These are phyloP conservation scores for Trametes punicea DNA, from an alignment of 768 basidiomycete genomes.

Conservation along the genomic window DNA sequence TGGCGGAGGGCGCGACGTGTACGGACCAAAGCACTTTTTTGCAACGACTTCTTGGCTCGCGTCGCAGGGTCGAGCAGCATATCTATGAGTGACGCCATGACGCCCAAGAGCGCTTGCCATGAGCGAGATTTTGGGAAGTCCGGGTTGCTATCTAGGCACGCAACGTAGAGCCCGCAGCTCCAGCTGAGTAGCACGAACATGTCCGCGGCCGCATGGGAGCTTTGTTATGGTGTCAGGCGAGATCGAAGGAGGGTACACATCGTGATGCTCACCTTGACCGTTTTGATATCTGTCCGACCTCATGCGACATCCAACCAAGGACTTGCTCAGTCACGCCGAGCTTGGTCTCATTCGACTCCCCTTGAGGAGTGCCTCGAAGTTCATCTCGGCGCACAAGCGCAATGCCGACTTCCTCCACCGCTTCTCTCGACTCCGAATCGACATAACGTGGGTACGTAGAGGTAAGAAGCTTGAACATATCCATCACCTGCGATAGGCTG, in stretches of 20 bases:
- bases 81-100: slow-evolving; percentile 61
- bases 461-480: slow-evolving; percentile 70
- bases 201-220: slow-evolving; percentile 49
- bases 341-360: slow-evolving; percentile 40
- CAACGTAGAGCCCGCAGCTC: slow-evolving; percentile 60
- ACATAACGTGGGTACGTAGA: slow-evolving; percentile 77
- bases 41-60: slow-evolving; percentile 54
- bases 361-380: slow-evolving; percentile 40
- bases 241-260: not conserved
- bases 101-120: slow-evolving; percentile 52
- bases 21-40: slow-evolving; percentile 57
- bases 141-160: slow-evolving; percentile 43
- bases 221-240: not conserved
- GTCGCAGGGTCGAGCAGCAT: slow-evolving; percentile 49
- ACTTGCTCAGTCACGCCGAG: slow-evolving; percentile 67
- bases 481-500: slow-evolving; percentile 54
- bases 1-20: slow-evolving; percentile 67
- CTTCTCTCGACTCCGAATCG: slow-evolving; percentile 66
- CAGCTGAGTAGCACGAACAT: slow-evolving; percentile 70
- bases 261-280: slow-evolving; percentile 51
- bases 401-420: slow-evolving; percentile 65
- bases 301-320: slow-evolving; percentile 70
- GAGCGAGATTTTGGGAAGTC: slow-evolving; percentile 44
- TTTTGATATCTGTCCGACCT: slow-evolving; percentile 58
- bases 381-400: slow-evolving; percentile 65